Evolutionary conservation across 1,284 basidiomycete genomes (phyloP), one percentile per base, ranked within the genome.

Genomic region (Cutaneotrichosporon mucoides): DNA sequence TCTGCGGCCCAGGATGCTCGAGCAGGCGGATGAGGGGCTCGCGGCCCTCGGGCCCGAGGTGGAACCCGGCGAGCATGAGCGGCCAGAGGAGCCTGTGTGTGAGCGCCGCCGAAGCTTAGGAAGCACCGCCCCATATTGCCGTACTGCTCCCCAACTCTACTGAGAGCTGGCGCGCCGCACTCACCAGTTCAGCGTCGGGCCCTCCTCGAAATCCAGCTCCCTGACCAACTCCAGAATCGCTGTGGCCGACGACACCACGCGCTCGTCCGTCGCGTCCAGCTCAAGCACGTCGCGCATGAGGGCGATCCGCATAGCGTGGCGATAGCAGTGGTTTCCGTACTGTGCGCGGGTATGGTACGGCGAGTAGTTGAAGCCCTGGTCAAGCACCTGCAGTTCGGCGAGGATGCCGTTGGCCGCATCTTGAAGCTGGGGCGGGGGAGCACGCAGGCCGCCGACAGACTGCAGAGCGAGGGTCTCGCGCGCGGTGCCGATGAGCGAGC

Each of bases 41-140:
- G 16, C 73, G 66, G 1, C 63, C 60, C 11, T 67, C 65, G 11
- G 55, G 51, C 7, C 66, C 66, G 13, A 76, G 66, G 44, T 75
- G 68, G 60, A 75, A 70, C 6, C 69, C 75, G 10, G 73, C 70
- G 16, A 73, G 69, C 15, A 76, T 47, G 36, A 74, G 70, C 3
- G 75, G 75, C 75, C 75, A 76, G 7, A 74, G 71, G 9, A 76
- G 54, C 75, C 75, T 76, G 45, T 5, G 1, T 24, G 46, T 56
- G 33, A 62, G 61, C 13, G 24, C 24, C 24, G 24, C 24, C 24
- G 24, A 24, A 24, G 24, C 24, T 24, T 24, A 24, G 24, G 24
- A 24, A 24, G 24, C 24, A 24, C 24, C 24, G 24, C 24, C 24
- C 24, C 24, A 24, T 24, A 24, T 24, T 24, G 24, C 24, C 24